Evolutionary conservation across 768 basidiomycete species (phyloP).

Genomic region (Tulasnella sp.): DNA sequence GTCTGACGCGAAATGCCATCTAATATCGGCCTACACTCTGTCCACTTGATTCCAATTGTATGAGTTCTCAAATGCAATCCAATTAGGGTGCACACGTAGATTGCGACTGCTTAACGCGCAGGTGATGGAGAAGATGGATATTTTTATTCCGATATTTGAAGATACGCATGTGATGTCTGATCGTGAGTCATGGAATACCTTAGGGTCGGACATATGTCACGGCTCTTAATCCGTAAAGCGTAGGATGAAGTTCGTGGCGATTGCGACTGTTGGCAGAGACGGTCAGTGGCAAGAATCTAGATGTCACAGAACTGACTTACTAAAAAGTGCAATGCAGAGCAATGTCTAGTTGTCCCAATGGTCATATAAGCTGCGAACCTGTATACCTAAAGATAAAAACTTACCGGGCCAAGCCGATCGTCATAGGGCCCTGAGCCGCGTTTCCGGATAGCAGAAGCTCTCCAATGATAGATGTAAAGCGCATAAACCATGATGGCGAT

Average conservation of each 20-base stretch:
- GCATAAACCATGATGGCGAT: constrained; percentile 98
- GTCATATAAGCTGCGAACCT: constrained; percentile 14
- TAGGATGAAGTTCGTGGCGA: constrained; percentile 76
- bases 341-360: constrained; percentile 46
- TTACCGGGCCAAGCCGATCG: constrained; percentile 86
- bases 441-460: constrained; percentile 81
- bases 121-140: too few relatives aligned
- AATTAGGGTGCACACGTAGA: too few relatives aligned
- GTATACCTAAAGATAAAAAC: constrained; percentile 29
- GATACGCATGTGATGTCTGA: too few relatives aligned
- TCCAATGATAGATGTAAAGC: constrained; percentile 90
- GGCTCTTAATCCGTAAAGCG: constrained; percentile 48
- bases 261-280: constrained; percentile 45
- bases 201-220: too few relatives aligned
- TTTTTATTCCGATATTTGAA: too few relatives aligned
- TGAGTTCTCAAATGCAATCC: too few relatives aligned
- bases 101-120: too few relatives aligned
- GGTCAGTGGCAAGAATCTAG: too few relatives aligned
- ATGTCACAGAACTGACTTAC: constrained; percentile 34
- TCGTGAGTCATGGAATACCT: too few relatives aligned
- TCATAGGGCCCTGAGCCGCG: constrained; percentile 94
- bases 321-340: constrained; percentile 68
- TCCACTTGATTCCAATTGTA: too few relatives aligned
- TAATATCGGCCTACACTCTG: too few relatives aligned
- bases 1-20: too few relatives aligned